Base-by-base conservation (phyloP, 208 protist species). In the Leishmania lainsoni region DNA sequence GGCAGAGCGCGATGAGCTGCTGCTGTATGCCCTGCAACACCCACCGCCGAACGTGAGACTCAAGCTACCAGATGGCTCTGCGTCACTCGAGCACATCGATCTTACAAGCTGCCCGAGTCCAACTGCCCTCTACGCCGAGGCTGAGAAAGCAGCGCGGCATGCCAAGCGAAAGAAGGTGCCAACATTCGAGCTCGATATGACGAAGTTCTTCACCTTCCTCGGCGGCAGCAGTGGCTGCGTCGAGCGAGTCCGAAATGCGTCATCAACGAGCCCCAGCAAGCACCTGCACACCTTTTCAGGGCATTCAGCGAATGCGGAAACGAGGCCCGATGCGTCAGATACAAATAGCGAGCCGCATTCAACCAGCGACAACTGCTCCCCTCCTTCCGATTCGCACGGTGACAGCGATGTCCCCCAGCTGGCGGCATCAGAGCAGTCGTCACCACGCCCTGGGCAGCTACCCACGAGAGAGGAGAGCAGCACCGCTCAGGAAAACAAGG, bases 11-110 rank as follows among this genome's bases (percentile, higher is more conserved):
- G 82, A 95, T 56, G 84, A 48, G 63, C 79, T 95, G 42, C 85
- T 95, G n/a, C 79, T 83, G 26, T 93, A 95, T 75, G 84, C 69
- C 8, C 85, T 95, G 69, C 78, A 72, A 49, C 89, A 93, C 70
- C 89, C 88, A 1, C 91, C 92, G 20, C 52, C 81, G 16, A 88
- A 92, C 66, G 88, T 95, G 12, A 81, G 35, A 5, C 76, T 95
- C 39, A 52, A 75, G 68, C 78, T 93, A 39, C 90, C 90, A 20
- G 51, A 58, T 8, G 81, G 81, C 26, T 56, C 75, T 48, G 61
- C 68, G 10, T 75, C 71, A 10, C 42, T 90, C 22, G 78, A 85
- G n/a, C 83, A 84, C 32, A 32, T 93, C 45, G 81, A 93, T 49
- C 81, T 91, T 17, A 81, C 84, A 8, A 69, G 72, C 20, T 89